These are phyloP conservation scores for Pythium periplocum DNA, from an alignment of 352 stramenopile species.

Conservation along the genomic window DNA sequence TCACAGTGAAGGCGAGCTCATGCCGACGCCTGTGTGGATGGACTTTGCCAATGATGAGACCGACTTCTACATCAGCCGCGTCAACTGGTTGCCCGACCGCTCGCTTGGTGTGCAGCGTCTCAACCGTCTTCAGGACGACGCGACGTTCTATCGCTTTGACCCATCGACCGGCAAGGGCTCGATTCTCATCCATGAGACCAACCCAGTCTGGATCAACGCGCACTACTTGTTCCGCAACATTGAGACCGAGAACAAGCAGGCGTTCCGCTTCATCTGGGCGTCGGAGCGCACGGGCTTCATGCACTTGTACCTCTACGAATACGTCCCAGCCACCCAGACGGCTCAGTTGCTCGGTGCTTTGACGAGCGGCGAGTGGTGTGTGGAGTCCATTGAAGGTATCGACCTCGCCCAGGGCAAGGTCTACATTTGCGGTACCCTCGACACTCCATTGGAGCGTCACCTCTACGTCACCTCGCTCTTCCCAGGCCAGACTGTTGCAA, in stretches of 20 bases:
- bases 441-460: slow-evolving; percentile 89
- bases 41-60: slow-evolving; percentile 44
- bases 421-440: slow-evolving; percentile 85
- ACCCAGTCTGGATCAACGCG: slow-evolving; percentile 93
- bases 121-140: slow-evolving; percentile 77
- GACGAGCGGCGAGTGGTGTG: slow-evolving; percentile 63
- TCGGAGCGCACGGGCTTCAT: slow-evolving; percentile 92
- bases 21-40: slow-evolving; percentile 68
- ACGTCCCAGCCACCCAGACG: slow-evolving; percentile 26
- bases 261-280: slow-evolving; percentile 94
- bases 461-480: slow-evolving; percentile 84
- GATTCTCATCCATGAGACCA: slow-evolving; percentile 87
- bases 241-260: slow-evolving; percentile 61
- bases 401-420: slow-evolving; percentile 78
- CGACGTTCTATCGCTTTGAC: slow-evolving; percentile 79
- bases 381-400: slow-evolving; percentile 81
- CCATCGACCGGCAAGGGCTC: slow-evolving; percentile 45
- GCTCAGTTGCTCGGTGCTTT: slow-evolving; percentile 51
- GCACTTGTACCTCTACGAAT: slow-evolving; percentile 97
- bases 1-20: slow-evolving; percentile 16
- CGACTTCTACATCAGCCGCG: slow-evolving; percentile 91
- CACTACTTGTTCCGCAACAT: slow-evolving; percentile 92
- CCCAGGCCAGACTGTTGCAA: slow-evolving; percentile 28
- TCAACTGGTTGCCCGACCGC: slow-evolving; percentile 94
- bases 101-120: slow-evolving; percentile 87